A percentile compares a stretch with the other conserved stretches of the same genome.
Evolutionary conservation across 169 alveolate genomes (phyloP).

Genomic region (Plasmodium falciparum): DNA sequence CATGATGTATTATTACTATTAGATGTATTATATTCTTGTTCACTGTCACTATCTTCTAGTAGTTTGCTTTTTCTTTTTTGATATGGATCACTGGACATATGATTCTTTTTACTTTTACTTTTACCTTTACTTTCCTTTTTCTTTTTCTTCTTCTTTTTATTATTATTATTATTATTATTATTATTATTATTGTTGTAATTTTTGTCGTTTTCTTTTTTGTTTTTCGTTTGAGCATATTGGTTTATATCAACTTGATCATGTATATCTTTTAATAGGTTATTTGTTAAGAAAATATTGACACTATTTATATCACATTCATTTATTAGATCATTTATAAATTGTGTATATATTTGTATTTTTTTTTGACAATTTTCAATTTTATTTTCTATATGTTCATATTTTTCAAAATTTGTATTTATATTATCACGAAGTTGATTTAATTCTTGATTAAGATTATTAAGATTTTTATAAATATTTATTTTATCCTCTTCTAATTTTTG

Average conservation of each 20-base stretch:
- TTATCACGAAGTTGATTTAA: constrained; percentile 30
- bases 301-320: constrained; percentile 63
- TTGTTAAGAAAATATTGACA: constrained; percentile 24
- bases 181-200: background rate
- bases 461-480: constrained; percentile 5
- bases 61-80: constrained; percentile 13
- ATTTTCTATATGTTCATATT: constrained; percentile 38
- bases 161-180: background rate
- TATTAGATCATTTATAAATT: constrained; percentile 32
- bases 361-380: constrained; percentile 21
- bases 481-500: constrained; percentile 13
- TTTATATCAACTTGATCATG: background rate
- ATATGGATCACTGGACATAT: background rate
- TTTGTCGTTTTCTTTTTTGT: background rate
- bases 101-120: background rate
- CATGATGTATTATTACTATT: background rate
- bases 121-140: no score
- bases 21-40: background rate
- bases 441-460: constrained; percentile 32
- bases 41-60: constrained; percentile 5
- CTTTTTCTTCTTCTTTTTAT: background rate
- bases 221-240: background rate
- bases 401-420: constrained; percentile 32
- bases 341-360: constrained; percentile 33
- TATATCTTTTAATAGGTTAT: background rate